phyloP scores from a whole-genome alignment of 257 asterid species.

The Rehmannia glutinosa region DNA sequence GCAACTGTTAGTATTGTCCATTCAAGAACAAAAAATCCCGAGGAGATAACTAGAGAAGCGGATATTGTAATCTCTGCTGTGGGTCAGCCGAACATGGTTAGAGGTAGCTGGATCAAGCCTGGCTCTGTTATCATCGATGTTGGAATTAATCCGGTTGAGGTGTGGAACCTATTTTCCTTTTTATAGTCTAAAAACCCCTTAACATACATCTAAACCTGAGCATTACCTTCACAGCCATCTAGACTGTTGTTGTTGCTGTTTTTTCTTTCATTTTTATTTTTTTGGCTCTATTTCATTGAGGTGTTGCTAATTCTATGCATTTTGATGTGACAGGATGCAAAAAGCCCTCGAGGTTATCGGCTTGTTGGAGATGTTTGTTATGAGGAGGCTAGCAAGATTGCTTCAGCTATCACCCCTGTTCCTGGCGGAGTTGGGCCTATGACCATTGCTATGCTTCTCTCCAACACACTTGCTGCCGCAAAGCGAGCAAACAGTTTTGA shows the following conservation, averaged over 20 bases:
- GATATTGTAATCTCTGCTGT: conserved; percentile 79
- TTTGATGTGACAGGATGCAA: conserved; percentile 46
- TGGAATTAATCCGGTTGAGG: conserved; percentile 87
- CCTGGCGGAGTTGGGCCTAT: conserved; percentile 99
- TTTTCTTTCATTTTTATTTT: not conserved
- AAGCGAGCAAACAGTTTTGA: conserved; percentile 56
- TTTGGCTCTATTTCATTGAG: too few relatives aligned
- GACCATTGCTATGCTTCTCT: conserved; percentile 98
- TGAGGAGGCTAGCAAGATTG: conserved; percentile 85
- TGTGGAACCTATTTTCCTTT: conserved; percentile 14
- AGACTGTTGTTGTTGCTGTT: too few relatives aligned
- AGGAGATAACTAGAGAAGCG: conserved; percentile 75
- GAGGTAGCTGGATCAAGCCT: conserved; percentile 93
- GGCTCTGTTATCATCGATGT: conserved; percentile 89
- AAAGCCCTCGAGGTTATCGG: conserved; percentile 63
- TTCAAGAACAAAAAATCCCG: conserved; percentile 80
- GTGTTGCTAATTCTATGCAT: not conserved
- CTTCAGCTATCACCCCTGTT: conserved; percentile 94
- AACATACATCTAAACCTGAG: too few relatives aligned
- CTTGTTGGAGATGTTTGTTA: conserved; percentile 90
- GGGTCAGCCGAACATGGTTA: conserved; percentile 87
- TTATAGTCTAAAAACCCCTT: not conserved
- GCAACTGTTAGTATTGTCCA: conserved; percentile 86
- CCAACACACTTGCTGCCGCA: conserved; percentile 83
- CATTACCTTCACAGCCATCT: too few relatives aligned